These are phyloP conservation scores for Tetracentron sinense DNA, from an alignment of 164 flowering plant genomes.

Conservation along the genomic window DNA sequence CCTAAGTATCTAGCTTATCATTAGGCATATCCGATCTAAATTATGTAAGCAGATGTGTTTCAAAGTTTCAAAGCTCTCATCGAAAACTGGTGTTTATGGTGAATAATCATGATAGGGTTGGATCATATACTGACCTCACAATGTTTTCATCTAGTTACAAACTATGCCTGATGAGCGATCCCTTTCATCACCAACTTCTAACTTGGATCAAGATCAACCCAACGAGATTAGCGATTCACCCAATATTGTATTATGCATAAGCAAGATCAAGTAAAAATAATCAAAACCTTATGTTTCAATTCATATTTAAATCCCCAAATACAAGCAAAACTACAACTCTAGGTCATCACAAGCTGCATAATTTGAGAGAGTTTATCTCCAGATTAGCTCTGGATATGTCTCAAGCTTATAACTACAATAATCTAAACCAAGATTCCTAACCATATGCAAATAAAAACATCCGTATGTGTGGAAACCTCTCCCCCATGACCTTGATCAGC, in stretches of 20 bases:
- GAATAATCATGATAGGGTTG: neutral
- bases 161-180: neutral
- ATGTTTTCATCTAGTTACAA: neutral
- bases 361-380: too few species aligned
- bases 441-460: too few species aligned
- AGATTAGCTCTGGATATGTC: too few species aligned
- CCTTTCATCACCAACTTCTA: slow-evolving; percentile 8
- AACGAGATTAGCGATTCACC: neutral
- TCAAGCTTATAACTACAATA: too few species aligned
- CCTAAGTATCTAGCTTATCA: neutral
- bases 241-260: neutral
- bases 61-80: neutral
- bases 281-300: neutral
- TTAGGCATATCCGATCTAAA: neutral
- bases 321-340: too few species aligned
- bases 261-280: neutral
- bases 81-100: neutral
- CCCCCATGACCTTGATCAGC: too few species aligned
- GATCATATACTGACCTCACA: slow-evolving; percentile 6
- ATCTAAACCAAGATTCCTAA: too few species aligned
- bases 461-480: too few species aligned
- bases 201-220: neutral
- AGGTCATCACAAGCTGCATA: too few species aligned
- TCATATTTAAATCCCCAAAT: too few species aligned
- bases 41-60: neutral